Base-by-base conservation (phyloP, 345 rosid species). In the Acer campestre region DNA sequence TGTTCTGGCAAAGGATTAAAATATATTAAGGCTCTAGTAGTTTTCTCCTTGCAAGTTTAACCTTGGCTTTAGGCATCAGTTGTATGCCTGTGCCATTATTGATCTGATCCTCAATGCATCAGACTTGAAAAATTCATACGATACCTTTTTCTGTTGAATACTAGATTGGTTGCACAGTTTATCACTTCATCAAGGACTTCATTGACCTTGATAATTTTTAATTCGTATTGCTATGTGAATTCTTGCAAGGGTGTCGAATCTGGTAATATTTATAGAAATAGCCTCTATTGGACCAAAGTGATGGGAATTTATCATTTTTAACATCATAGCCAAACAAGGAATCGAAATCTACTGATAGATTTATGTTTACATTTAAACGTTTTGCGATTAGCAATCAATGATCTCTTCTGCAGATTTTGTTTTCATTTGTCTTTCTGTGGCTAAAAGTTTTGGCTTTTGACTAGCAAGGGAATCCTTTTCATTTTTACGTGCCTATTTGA, bases 1-100 rank as follows among this genome's bases (percentile, higher is more conserved):
- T 40, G 29, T 22, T 59, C 53, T 4, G 55, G 38, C 42, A n/a
- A 64, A 65, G 68, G 40, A 65, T 48, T 68, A 46, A 51, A 78
- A 14, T 31, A 20, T 7, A 27, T 27, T 27, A 27, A 46, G 38
- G 58, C 66, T 22, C 16, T 20, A 20, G 6, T 10, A 22, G 48
- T 70, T 58, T 73, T 53, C 9, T 40, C 14, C 20, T 25, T n/a
- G 12, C 31, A 44, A 10, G 56, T 42, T 9, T 40, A 11, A 31
- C 10, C 17, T 42, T 66, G 46, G 38, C 58, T 18, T 27, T 59
- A 17, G 29, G 49, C 18, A 0, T 58, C 61, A 25, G 44, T n/a
- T 63, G 7, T 31, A 49, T 49, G 42, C 6, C 12, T 10, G 66
- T 48, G 23, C 29, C 64, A 23, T 62, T 49, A 48, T 73, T 46